These are phyloP conservation scores for Coelastrella sp. DNA, from an alignment of 139 green algal species.

Conservation along the genomic window DNA sequence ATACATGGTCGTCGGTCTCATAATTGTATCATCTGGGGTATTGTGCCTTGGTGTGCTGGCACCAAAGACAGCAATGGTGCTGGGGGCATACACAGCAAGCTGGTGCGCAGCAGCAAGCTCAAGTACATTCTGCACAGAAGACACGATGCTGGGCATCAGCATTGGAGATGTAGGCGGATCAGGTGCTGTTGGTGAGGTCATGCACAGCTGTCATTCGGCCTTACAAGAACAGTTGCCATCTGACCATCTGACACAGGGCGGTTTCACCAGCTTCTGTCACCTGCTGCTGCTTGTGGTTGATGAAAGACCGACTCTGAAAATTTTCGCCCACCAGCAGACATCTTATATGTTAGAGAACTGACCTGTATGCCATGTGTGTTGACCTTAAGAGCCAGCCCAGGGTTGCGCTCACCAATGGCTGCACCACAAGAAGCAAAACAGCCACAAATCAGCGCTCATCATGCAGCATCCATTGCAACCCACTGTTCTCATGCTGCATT, in stretches of 20 bases:
- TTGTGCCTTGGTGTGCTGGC: conserved; percentile 59
- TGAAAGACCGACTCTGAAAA: too few species aligned
- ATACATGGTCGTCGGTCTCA: conserved; percentile 78
- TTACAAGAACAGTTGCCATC: too few species aligned
- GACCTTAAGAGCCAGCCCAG: conserved; percentile 70
- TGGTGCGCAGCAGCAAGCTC: conserved; percentile 58
- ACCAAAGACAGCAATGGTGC: conserved; percentile 83
- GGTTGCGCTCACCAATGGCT: conserved; percentile 77
- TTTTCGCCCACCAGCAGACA: neutral
- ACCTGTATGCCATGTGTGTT: conserved; percentile 70
- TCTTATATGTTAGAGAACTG: neutral
- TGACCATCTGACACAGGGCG: too few species aligned
- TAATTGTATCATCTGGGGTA: conserved; percentile 72
- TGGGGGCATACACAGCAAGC: conserved; percentile 70
- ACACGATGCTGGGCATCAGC: neutral
- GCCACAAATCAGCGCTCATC: neutral
- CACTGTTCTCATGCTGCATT: too few species aligned
- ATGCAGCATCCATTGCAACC: neutral
- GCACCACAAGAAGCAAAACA: conserved; percentile 14
- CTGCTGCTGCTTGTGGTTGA: too few species aligned
- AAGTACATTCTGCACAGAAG: conserved; percentile 55
- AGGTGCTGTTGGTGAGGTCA: neutral
- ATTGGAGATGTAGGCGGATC: neutral
- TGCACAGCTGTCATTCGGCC: too few species aligned
- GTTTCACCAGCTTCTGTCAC: too few species aligned